These are phyloP conservation scores for Gossypium gossypioides DNA, from an alignment of 441 rosid genomes.

Conservation along the genomic window DNA sequence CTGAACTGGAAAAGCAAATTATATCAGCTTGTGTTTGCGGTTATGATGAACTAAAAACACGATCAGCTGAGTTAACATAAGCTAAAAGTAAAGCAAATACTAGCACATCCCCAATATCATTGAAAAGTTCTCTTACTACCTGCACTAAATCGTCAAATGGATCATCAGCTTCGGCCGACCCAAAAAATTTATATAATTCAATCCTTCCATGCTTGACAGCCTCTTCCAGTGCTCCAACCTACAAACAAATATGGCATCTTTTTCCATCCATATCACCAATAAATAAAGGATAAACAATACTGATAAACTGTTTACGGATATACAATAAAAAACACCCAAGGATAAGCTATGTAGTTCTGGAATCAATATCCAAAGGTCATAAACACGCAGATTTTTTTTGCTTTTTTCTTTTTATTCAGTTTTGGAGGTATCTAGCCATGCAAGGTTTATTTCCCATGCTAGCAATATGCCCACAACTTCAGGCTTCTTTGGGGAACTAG, in stretches of 20 bases:
- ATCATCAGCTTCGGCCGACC: slow-evolving; percentile 18
- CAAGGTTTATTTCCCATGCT: neutral
- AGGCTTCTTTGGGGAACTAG: neutral
- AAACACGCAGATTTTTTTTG: neutral
- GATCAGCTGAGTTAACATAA: neutral
- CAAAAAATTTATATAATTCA: slow-evolving; percentile 56
- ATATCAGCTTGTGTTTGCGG: neutral
- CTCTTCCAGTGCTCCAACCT: slow-evolving; percentile 74
- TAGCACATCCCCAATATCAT: neutral
- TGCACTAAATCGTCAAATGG: slow-evolving; percentile 39
- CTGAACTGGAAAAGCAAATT: neutral
- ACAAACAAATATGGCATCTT: slow-evolving; percentile 7
- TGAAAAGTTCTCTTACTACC: slow-evolving; percentile 29
- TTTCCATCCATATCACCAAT: neutral
- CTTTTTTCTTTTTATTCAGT: neutral
- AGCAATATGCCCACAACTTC: neutral
- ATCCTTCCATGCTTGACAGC: slow-evolving; percentile 67
- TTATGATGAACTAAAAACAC: neutral
- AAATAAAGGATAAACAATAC: neutral
- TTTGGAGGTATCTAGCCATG: neutral
- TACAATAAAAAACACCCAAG: neutral
- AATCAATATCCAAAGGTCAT: neutral
- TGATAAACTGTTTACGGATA: neutral
- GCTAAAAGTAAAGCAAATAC: neutral
- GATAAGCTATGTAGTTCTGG: neutral